phyloP scores from a whole-genome alignment of 345 rosid species.

The Adansonia digitata region DNA sequence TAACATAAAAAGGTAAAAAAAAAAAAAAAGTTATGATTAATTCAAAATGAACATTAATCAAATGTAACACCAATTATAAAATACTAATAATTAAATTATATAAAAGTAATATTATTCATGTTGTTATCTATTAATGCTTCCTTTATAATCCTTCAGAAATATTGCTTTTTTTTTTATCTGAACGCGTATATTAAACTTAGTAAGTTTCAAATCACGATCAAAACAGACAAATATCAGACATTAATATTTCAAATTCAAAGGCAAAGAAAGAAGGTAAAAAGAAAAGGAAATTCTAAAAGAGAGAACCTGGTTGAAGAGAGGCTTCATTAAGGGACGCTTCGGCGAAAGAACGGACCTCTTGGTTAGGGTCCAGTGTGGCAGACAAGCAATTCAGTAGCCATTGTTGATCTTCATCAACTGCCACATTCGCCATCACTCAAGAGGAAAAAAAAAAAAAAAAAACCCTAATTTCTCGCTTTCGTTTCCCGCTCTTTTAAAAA shows the following conservation, averaged over 20 bases:
- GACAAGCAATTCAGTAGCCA: conserved; percentile 85
- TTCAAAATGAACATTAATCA: not conserved
- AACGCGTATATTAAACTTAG: not conserved
- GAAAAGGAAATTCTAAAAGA: not conserved
- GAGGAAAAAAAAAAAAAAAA: not conserved
- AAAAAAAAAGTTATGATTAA: not conserved
- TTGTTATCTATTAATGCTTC: not conserved
- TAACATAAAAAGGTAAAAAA: not conserved
- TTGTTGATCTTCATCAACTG: conserved; percentile 71
- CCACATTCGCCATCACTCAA: conserved; percentile 26
- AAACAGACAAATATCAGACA: not conserved
- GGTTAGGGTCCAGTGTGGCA: conserved; percentile 83
- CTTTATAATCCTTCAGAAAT: not conserved
- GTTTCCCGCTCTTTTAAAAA: conserved; percentile 24
- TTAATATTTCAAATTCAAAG: not conserved
- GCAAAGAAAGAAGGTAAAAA: not conserved
- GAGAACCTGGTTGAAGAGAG: conserved; percentile 77
- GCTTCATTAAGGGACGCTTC: conserved; percentile 83
- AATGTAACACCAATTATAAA: not conserved
- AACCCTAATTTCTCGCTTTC: not conserved
- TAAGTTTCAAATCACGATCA: not conserved
- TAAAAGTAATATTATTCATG: not conserved
- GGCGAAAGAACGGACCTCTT: conserved; percentile 76
- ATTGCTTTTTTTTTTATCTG: not conserved
- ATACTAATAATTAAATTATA: too few species aligned